Evolutionary conservation across 495 filamentous ascomycete genomes (phyloP).

Genomic region (Amniculicola lignicola): DNA sequence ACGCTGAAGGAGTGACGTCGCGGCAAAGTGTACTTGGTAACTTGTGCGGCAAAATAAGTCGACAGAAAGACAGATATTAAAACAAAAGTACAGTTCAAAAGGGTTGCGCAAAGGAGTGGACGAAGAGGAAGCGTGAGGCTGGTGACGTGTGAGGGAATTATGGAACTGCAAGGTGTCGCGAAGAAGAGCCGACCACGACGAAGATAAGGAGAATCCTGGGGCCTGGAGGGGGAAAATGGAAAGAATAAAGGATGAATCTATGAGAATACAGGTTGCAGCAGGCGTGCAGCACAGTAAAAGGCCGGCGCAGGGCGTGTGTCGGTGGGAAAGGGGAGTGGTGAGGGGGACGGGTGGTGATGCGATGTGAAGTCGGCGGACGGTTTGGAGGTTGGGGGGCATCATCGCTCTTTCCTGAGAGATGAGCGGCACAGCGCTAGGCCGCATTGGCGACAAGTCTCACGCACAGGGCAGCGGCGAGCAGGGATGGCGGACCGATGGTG

Average conservation of each 20-base stretch:
- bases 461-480: conserved; percentile 18
- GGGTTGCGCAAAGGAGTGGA: conserved; percentile 31
- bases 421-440: conserved; percentile 13
- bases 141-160: conserved; percentile 23
- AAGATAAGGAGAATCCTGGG: conserved; percentile 7
- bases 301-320: conserved; percentile 12
- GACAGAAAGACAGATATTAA: conserved; percentile 18
- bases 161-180: conserved; percentile 30
- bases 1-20: conserved; percentile 28
- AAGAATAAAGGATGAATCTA: conserved; percentile 9
- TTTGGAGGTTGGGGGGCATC: conserved; percentile 6
- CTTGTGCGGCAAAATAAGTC: not conserved
- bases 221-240: not conserved
- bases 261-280: conserved; percentile 13
- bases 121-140: conserved; percentile 20
- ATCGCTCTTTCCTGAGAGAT: conserved; percentile 4
- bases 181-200: conserved; percentile 11
- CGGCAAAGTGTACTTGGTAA: conserved; percentile 18
- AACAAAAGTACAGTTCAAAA: conserved; percentile 14
- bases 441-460: conserved; percentile 1
- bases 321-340: conserved; percentile 9
- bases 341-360: not conserved
- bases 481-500: not conserved
- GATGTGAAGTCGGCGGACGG: not conserved
- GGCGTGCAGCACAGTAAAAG: conserved; percentile 10